These are phyloP conservation scores for Ceratobasidium sp. DNA, from an alignment of 1,284 basidiomycete genomes.

Conservation along the genomic window DNA sequence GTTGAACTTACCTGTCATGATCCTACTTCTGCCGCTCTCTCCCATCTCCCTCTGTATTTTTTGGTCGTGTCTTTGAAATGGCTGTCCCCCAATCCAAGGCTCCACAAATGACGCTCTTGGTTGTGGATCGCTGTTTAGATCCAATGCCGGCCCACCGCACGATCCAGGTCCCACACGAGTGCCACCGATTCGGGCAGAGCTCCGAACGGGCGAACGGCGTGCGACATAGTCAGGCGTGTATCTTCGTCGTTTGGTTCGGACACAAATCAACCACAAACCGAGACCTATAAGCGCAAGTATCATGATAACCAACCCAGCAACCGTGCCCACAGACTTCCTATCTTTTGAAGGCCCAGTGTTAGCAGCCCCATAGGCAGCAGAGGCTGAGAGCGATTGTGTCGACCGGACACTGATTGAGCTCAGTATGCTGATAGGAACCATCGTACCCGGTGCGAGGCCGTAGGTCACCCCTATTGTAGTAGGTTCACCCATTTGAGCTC, in stretches of 20 bases:
- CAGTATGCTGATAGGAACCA: background rate
- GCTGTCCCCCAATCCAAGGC: background rate
- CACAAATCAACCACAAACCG: background rate
- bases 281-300: background rate
- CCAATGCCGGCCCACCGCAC: background rate
- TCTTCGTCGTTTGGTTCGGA: background rate
- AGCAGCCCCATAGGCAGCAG: background rate
- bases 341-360: background rate
- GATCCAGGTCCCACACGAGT: background rate
- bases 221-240: background rate
- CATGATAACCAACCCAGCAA: background rate
- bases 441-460: conserved; percentile 1
- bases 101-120: background rate
- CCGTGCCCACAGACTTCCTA: background rate
- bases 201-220: background rate
- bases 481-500: background rate
- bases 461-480: conserved; percentile 13
- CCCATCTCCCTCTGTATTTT: conserved; percentile 9
- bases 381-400: background rate
- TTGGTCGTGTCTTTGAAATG: no score
- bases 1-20: background rate
- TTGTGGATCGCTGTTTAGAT: conserved; percentile 9
- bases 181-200: no score
- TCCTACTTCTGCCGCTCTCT: background rate
- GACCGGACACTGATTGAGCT: conserved; percentile 7